These are phyloP conservation scores for Sporisorium reilianum DNA, from an alignment of 1,284 basidiomycete species.

Conservation along the genomic window DNA sequence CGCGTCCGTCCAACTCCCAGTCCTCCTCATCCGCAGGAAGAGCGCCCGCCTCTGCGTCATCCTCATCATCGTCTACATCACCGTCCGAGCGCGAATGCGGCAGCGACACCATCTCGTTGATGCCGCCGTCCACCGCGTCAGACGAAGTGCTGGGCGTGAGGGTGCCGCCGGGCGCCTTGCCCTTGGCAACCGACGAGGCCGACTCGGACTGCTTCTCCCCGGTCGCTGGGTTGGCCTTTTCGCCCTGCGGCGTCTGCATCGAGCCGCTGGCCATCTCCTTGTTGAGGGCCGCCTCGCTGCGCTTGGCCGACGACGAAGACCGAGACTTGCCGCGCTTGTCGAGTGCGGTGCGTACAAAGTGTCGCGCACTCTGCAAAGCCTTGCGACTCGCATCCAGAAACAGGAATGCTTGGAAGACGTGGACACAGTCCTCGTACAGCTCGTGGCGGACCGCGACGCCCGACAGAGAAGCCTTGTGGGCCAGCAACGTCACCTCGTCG, in stretches of 20 bases:
- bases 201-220: constrained; percentile 27
- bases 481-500: constrained; percentile 91
- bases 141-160: constrained; percentile 31
- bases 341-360: constrained; percentile 68
- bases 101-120: constrained; percentile 44
- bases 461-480: constrained; percentile 89
- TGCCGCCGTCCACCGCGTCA: constrained; percentile 35
- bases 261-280: constrained; percentile 53
- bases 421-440: constrained; percentile 86
- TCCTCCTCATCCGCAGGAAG: constrained; percentile 43
- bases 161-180: constrained; percentile 14
- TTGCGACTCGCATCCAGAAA: constrained; percentile 68
- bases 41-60: constrained; percentile 22
- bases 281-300: constrained; percentile 74
- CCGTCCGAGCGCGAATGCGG: constrained; percentile 37
- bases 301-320: constrained; percentile 67
- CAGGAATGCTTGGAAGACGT: constrained; percentile 69
- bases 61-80: constrained; percentile 39
- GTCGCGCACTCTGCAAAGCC: constrained; percentile 66
- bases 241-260: constrained; percentile 55
- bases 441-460: constrained; percentile 92
- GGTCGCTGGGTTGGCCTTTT: constrained; percentile 48
- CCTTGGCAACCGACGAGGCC: constrained; percentile 13
- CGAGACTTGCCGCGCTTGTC: constrained; percentile 59
- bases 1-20: constrained; percentile 48